A percentile compares a stretch with the other conserved stretches of the same genome.
phyloP scores from a whole-genome alignment of 1,284 basidiomycete species.

The Wolfiporia cocos region DNA sequence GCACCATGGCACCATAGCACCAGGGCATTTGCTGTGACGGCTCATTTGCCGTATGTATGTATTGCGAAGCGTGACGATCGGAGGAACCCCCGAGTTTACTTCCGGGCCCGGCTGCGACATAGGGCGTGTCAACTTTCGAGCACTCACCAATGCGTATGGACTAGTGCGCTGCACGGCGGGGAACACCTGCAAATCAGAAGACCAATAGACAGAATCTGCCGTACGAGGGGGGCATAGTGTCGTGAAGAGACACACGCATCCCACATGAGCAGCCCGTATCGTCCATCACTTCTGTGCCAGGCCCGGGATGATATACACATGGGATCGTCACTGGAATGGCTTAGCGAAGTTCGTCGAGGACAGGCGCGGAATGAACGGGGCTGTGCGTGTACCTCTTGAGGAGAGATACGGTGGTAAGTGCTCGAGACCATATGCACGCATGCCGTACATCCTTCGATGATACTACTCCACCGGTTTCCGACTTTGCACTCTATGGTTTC shows the following conservation, averaged over 20 bases:
- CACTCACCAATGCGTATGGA: conserved; percentile 5
- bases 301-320: too few relatives aligned
- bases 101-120: conserved; percentile 5
- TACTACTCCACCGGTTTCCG: background rate
- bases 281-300: too few relatives aligned
- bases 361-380: background rate
- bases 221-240: background rate
- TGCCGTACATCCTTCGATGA: background rate
- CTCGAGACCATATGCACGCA: background rate
- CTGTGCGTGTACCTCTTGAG: background rate
- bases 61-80: conserved; percentile 4
- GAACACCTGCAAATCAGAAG: conserved; percentile 1
- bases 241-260: background rate
- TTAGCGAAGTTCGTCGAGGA: background rate
- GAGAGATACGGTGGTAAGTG: conserved; percentile 1
- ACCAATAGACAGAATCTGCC: background rate
- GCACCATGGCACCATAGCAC: background rate
- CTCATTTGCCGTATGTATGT: conserved; percentile 1
- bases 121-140: conserved; percentile 7
- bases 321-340: background rate
- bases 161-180: conserved; percentile 5
- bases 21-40: background rate
- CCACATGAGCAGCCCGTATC: background rate
- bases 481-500: background rate
- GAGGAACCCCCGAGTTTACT: background rate